Evolutionary conservation across 768 basidiomycete species (phyloP).

Genomic region (Cystobasidium onofrii): DNA sequence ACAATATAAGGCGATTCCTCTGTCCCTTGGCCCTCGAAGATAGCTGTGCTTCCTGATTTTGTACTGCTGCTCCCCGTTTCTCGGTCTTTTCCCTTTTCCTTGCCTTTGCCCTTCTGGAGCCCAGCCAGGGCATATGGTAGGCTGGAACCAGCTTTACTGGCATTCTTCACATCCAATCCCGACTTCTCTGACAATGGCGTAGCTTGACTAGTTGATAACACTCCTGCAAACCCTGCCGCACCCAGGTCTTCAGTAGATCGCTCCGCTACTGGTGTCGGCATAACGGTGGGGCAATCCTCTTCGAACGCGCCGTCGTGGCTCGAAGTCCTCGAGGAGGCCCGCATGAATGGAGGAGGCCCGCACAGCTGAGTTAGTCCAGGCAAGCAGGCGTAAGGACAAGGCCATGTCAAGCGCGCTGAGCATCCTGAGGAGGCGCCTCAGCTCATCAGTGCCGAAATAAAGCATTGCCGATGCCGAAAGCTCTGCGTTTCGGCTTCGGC

Average conservation of each 20-base stretch:
- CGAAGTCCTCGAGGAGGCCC: too few species aligned
- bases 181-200: too few species aligned
- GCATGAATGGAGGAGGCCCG: too few species aligned
- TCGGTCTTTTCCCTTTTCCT: too few species aligned
- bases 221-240: neutral
- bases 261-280: neutral
- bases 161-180: too few species aligned
- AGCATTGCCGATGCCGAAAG: too few species aligned
- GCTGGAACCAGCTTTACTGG: neutral
- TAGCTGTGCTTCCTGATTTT: neutral
- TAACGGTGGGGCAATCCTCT: neutral
- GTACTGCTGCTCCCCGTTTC: neutral
- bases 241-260: neutral
- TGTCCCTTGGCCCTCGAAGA: neutral
- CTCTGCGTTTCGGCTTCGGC: too few species aligned
- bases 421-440: too few species aligned
- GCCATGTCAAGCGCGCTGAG: too few species aligned
- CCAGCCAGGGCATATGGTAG: neutral
- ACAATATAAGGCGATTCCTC: conserved; percentile 6
- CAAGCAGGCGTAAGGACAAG: too few species aligned
- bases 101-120: neutral
- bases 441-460: too few species aligned
- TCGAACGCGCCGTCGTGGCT: neutral
- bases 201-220: neutral
- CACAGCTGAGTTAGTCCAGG: neutral